Base-by-base conservation (phyloP, 2,329 filamentous ascomycete species). In the Trichocomaceae sp. region DNA sequence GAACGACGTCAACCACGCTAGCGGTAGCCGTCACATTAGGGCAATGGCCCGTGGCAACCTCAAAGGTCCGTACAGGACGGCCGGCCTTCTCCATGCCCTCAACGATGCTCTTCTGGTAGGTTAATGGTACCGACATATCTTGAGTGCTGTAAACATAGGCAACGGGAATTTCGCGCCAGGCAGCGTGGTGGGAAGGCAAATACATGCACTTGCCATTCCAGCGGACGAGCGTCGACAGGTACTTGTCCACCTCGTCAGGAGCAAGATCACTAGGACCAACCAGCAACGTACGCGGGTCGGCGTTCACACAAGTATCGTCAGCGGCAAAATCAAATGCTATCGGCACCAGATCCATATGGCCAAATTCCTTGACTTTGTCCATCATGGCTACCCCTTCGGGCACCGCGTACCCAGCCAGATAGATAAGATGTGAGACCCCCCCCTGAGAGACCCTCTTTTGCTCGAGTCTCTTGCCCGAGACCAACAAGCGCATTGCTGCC, bases 401-500 rank as follows among this genome's bases (percentile, higher is more conserved):
- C 64, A 66, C 53, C 7, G 70, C 62, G 49, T 69, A 71, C 1
- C 62, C 64, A 52, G 64, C 61, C 44, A 64, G 55, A 50, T 63
- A 66, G 42, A 62, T 55, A 1, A 68, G 50, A 20, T 62, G 61
- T 33, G 61, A 31, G 22, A 68, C 7, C 62, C 2, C 7, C 62
- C 2, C 66, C 66, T 12, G 42, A 17, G 31, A 62, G 62, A 26
- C 63, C 64, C 37, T 55, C 10, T 60, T 57, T 19, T n/a, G 57
- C 41, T 9, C 65, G 63, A 22, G 57, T 59, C 15, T 55, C 56
- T 45, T 56, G 57, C 42, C 54, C 53, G 9, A 66, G 59, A 4
- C 61, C 66, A 42, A 58, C 52, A 12, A 63, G 54, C 1, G 66
- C 66, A 23, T 64, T 53, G 35, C 52, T 61, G 22, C 61, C 62